phyloP scores from a whole-genome alignment of 1,284 basidiomycete species.

The Pholiota adiposa region DNA sequence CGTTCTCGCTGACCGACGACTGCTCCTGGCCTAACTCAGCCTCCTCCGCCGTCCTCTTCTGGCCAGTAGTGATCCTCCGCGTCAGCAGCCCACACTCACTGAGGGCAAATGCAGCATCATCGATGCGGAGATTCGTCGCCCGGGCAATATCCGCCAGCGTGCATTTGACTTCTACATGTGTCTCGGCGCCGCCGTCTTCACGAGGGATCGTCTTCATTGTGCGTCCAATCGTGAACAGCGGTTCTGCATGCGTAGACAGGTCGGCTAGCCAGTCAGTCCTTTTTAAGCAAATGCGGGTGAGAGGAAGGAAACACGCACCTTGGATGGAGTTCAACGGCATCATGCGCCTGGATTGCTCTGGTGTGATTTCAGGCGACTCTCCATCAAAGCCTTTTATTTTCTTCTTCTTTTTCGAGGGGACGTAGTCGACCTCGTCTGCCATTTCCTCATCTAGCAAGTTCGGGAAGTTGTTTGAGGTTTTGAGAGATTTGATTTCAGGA shows the following conservation, averaged over 20 bases:
- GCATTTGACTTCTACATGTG: constrained; percentile 66
- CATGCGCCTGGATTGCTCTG: constrained; percentile 36
- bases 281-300: neutral
- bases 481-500: constrained; percentile 43
- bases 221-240: constrained; percentile 48
- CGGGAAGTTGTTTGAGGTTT: constrained; percentile 36
- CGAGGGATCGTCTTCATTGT: constrained; percentile 59
- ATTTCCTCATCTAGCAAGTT: constrained; percentile 20
- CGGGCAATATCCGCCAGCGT: constrained; percentile 75
- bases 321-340: constrained; percentile 27
- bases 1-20: constrained; percentile 22
- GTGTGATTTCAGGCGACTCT: constrained; percentile 44
- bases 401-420: constrained; percentile 37
- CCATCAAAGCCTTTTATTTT: constrained; percentile 73
- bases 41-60: constrained; percentile 21
- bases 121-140: constrained; percentile 81
- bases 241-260: constrained; percentile 27
- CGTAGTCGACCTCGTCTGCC: constrained; percentile 19
- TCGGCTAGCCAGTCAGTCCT: neutral
- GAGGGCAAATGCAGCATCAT: constrained; percentile 89
- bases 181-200: constrained; percentile 67
- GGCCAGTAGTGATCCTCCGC: constrained; percentile 31
- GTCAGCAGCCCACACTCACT: constrained; percentile 84
- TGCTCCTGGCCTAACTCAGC: constrained; percentile 27
- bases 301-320: constrained; percentile 19